phyloP scores from a whole-genome alignment of 768 basidiomycete species.

The Boletus vinaceobasis region DNA sequence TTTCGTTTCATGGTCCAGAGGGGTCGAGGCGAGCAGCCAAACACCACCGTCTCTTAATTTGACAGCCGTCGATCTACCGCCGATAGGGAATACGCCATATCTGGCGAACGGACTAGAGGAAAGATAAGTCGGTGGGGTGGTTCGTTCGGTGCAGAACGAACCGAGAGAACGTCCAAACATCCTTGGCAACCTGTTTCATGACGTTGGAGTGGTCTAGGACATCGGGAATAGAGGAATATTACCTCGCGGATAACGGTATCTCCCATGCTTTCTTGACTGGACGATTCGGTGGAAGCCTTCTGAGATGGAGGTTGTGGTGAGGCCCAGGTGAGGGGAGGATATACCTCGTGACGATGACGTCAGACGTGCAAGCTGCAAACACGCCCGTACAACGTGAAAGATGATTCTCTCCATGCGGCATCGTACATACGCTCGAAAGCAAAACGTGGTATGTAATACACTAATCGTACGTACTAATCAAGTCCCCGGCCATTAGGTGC shows the following conservation, averaged over 20 bases:
- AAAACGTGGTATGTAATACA: not conserved
- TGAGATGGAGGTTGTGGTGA: constrained; percentile 17
- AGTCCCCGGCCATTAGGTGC: constrained; percentile 42
- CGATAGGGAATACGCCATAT: constrained; percentile 66
- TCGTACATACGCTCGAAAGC: not conserved
- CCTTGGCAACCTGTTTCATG: constrained; percentile 41
- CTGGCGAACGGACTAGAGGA: constrained; percentile 60
- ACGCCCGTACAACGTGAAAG: constrained; percentile 14
- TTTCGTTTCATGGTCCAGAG: constrained; percentile 64
- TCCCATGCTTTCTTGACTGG: constrained; percentile 15
- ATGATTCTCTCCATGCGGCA: not conserved
- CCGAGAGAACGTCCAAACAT: constrained; percentile 67
- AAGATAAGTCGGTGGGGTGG: constrained; percentile 3
- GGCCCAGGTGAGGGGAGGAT: constrained; percentile 9
- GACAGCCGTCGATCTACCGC: constrained; percentile 82
- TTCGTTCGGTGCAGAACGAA: constrained; percentile 23
- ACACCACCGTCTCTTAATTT: constrained; percentile 64
- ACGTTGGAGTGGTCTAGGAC: not conserved
- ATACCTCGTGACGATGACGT: constrained; percentile 14
- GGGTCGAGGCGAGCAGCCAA: constrained; percentile 82
- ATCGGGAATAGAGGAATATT: not conserved
- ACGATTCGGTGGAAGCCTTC: constrained; percentile 4
- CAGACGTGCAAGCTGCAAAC: constrained; percentile 9
- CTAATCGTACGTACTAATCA: constrained; percentile 4
- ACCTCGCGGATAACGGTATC: constrained; percentile 47